Evolutionary conservation across 192 early-diverging fungal species (phyloP), one percentile per base, ranked within the genome.

Genomic region (Allomyces macrogynus): DNA sequence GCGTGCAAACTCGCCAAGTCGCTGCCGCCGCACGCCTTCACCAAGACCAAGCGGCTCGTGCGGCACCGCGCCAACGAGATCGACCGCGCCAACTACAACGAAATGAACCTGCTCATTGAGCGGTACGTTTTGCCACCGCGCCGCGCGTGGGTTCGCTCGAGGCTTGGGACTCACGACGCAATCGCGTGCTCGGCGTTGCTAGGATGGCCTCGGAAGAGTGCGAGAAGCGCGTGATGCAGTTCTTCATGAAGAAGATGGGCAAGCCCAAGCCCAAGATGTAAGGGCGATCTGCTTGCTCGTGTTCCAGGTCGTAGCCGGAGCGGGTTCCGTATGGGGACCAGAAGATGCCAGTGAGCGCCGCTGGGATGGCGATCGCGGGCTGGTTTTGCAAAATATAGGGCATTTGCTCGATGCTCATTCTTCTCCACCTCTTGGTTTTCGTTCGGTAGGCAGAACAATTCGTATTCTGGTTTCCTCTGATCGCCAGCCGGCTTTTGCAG

Each of bases 51-150:
- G 63, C 67, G 71, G 3, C 70, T 88, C 42, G 71, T 86, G 26
- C 76, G 79, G 4, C 73, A 71, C 27, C 65, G 61, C 23, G 71
- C 68, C 11, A 67, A 75, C n/a, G 65, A 78, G 61, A 64, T 88
- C 24, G 65, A 80, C 24, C 62, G 71, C 11, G 74, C 77, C 24
- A 85, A 81, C 65, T 68, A 73, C 0, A 63, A 63, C 3, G 86
- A 88, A 65, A 80, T 86, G 75, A 71, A 70, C 4, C 67, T 77
- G 64, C 67, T 87, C n/a, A 77, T 72, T 23, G 70, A 68, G n/a
- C 67, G 80, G 64, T 64, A 20, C 49, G 49, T 57, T 57, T n/a
- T n/a, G 20, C 12, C 49, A 14, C 49, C 49, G 20, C 49, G 12
- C 20, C 20, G 32, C 49, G 20, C 49, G 20, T n/a, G n/a, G n/a